A percentile compares a stretch with the other conserved stretches of the same genome.
These are phyloP conservation scores for Gorgonomyces haynaldii DNA, from an alignment of 192 early-diverging fungal species.

Conservation along the genomic window DNA sequence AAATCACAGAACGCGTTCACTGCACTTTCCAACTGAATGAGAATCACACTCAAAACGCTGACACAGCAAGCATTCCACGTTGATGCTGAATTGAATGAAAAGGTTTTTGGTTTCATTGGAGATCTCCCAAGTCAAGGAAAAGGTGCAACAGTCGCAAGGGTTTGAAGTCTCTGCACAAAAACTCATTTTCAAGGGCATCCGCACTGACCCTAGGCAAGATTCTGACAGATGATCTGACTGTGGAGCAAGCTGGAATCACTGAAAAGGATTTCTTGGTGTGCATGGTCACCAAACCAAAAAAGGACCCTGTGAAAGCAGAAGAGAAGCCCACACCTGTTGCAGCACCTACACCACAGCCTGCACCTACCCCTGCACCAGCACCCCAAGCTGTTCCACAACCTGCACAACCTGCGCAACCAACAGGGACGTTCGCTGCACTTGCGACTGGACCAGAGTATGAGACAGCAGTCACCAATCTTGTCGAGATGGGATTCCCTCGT, in stretches of 20 bases:
- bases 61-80: slow-evolving; percentile 65
- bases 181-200: slow-evolving; percentile 73
- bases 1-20: slow-evolving; percentile 10
- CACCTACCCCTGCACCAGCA: slow-evolving; percentile 25
- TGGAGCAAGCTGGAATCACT: slow-evolving; percentile 61
- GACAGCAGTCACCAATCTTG: slow-evolving; percentile 71
- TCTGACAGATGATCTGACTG: slow-evolving; percentile 60
- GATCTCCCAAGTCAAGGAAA: slow-evolving; percentile 64
- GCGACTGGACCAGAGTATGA: slow-evolving; percentile 67
- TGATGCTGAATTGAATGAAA: slow-evolving; percentile 10
- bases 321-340: slow-evolving; percentile 15
- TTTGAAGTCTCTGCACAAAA: slow-evolving; percentile 65
- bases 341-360: slow-evolving; percentile 24
- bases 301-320: not conserved
- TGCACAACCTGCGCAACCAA: slow-evolving; percentile 14
- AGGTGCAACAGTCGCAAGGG: slow-evolving; percentile 61
- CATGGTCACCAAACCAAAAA: slow-evolving; percentile 78
- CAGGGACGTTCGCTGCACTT: slow-evolving; percentile 23
- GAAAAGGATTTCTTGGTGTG: slow-evolving; percentile 94
- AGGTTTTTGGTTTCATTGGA: no score
- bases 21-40: slow-evolving; percentile 40
- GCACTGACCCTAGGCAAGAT: slow-evolving; percentile 56
- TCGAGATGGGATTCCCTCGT: slow-evolving; percentile 91
- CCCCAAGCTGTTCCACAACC: slow-evolving; percentile 14
- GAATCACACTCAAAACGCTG: slow-evolving; percentile 83